Evolutionary conservation across 306 rosid genomes (phyloP).

Genomic region (Medicago lupulina): DNA sequence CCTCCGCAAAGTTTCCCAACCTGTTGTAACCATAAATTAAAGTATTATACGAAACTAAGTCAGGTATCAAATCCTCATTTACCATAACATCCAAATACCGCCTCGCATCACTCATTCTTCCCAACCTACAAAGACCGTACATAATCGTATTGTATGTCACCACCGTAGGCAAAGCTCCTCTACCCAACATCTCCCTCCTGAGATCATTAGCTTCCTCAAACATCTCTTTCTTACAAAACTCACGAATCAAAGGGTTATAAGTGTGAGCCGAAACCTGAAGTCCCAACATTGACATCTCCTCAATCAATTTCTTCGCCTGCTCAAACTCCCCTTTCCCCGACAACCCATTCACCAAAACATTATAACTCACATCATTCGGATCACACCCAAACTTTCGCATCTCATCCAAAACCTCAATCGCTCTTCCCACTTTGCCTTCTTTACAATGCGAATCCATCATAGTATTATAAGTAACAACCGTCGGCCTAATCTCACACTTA

Average conservation of each 20-base stretch:
- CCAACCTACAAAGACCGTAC: constrained; percentile 67
- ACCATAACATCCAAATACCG: constrained; percentile 53
- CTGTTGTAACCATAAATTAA: constrained; percentile 68
- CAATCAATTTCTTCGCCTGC: constrained; percentile 59
- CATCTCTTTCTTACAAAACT: constrained; percentile 60
- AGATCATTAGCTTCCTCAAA: constrained; percentile 56
- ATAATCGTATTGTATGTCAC: constrained; percentile 70
- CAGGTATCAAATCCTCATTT: constrained; percentile 57
- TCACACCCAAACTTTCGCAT: constrained; percentile 62
- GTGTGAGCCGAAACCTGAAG: constrained; percentile 65
- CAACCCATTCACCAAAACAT: constrained; percentile 73
- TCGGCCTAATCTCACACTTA: constrained; percentile 64
- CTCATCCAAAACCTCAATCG: constrained; percentile 53
- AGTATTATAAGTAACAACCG: constrained; percentile 66
- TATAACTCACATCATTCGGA: constrained; percentile 64
- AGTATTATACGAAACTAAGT: constrained; percentile 69
- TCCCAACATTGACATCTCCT: constrained; percentile 62
- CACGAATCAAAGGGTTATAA: constrained; percentile 65
- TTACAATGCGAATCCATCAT: constrained; percentile 71
- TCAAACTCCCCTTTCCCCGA: constrained; percentile 61
- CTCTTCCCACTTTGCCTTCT: constrained; percentile 66
- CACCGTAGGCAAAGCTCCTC: constrained; percentile 58
- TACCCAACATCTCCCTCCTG: constrained; percentile 61
- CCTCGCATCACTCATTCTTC: constrained; percentile 66
- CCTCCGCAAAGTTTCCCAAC: constrained; percentile 59